Base-by-base conservation (phyloP, 495 filamentous ascomycete genomes). In the Margaritispora aquatica region DNA sequence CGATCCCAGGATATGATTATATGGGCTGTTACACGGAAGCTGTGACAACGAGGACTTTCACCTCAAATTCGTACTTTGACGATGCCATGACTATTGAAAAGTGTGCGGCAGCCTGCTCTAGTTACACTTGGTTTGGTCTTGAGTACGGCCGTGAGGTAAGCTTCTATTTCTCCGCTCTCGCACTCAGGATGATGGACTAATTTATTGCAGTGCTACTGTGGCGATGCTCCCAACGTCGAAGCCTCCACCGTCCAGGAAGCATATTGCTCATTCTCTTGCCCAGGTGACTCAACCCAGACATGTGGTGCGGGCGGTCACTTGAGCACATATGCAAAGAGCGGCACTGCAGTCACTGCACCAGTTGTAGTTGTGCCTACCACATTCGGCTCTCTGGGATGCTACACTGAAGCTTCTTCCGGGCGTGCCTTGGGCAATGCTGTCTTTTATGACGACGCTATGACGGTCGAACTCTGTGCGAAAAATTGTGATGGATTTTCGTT, bases 181-280 rank as follows among this genome's bases (percentile, higher is more conserved):
- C 17, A 34, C 44, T 56, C 20, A 53, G n/a, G n/a, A n/a, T n/a
- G n/a, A n/a, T 65, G 59, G 10, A 22, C 49, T 15, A 63, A 24
- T 17, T 9, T 27, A 3, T 10, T 34, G 49, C 34, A 71, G 36
- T 64, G 65, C 49, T 64, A 75, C 59, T 83, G 79, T 63, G 79
- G 78, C 10, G 74, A 78, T 65, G 64, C 66, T 34, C 68, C 79
- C 8, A 52, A 70, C 17, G 34, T 71, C 20, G 68, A 62, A 60
- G 79, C 73, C 69, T 61, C 58, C 27, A 59, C 71, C 19, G 71
- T 75, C 24, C 61, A 62, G 26, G 54, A 71, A 15, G 58, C 56
- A 17, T 77, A 83, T 21, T 83, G 77, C 63, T 76, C 70, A 58
- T 76, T 80, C 68, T 54, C 72, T 17, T 81, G 77, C 63, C 66